A percentile compares a stretch with the other conserved stretches of the same genome.
Conservation (phyloP, 192 early-diverging fungal species). For the Umbelopsis vinacea region DNA sequence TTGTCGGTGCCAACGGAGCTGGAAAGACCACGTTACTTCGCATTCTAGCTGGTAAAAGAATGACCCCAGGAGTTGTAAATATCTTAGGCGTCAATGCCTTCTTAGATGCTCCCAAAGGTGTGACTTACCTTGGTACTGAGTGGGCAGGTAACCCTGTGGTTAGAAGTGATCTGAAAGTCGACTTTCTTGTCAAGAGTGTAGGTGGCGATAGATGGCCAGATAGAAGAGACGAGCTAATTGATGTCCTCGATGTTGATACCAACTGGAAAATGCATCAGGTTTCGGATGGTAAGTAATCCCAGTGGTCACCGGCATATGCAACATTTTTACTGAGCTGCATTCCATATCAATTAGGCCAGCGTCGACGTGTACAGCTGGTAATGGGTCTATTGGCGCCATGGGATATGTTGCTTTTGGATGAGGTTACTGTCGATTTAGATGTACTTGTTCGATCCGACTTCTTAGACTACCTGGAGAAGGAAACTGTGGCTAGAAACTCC, state of each 20-base stretch:
- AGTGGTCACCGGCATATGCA: neutral
- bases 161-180: constrained; percentile 68
- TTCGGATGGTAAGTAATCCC: constrained; percentile 59
- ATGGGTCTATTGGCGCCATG: constrained; percentile 74
- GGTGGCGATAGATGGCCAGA: constrained; percentile 66
- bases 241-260: constrained; percentile 72
- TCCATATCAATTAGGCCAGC: constrained; percentile 28
- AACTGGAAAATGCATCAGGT: constrained; percentile 72
- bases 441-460: constrained; percentile 74
- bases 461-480: constrained; percentile 64
- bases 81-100: constrained; percentile 72
- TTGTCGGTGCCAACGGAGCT: constrained; percentile 78
- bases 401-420: constrained; percentile 73
- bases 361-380: constrained; percentile 73
- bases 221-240: constrained; percentile 58
- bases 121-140: constrained; percentile 82
- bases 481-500: constrained; percentile 62
- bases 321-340: too few relatives aligned
- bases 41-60: constrained; percentile 73
- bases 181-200: constrained; percentile 64
- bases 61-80: constrained; percentile 56
- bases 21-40: constrained; percentile 74
- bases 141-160: constrained; percentile 80
- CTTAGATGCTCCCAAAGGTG: constrained; percentile 60
- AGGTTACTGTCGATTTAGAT: constrained; percentile 84